These are phyloP conservation scores for Jatropha curcas DNA, from an alignment of 345 rosid genomes.

Conservation along the genomic window DNA sequence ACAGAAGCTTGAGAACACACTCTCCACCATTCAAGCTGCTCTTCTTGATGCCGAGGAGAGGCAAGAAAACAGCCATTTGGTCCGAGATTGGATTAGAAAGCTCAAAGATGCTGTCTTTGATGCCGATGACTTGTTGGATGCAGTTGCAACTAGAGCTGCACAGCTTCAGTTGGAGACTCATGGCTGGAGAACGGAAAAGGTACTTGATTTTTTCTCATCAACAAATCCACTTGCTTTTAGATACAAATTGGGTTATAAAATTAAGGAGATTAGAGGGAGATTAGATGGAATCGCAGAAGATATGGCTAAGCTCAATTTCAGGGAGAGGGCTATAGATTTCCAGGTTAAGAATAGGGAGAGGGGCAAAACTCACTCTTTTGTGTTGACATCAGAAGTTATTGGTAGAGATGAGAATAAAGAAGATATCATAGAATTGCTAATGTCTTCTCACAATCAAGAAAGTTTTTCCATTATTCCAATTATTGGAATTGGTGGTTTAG, in stretches of 20 bases:
- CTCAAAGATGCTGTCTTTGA: constrained; percentile 22
- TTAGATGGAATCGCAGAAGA: constrained; percentile 10
- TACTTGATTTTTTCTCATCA: not conserved
- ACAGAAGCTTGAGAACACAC: constrained; percentile 6
- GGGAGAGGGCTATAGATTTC: not conserved
- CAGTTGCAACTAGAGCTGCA: constrained; percentile 1
- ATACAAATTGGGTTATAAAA: not conserved
- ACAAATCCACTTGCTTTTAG: not conserved
- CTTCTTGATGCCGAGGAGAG: constrained; percentile 21
- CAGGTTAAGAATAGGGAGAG: constrained; percentile 5
- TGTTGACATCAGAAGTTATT: constrained; percentile 10
- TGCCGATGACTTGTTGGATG: constrained; percentile 19
- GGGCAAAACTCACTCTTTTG: constrained; percentile 18
- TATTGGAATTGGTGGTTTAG: constrained; percentile 21
- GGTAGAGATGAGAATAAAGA: constrained; percentile 14
- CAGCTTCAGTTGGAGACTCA: not conserved
- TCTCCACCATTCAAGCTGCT: constrained; percentile 18
- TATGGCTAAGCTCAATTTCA: constrained; percentile 12
- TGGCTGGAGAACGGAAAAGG: not conserved
- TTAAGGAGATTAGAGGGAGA: constrained; percentile 2
- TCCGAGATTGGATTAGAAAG: constrained; percentile 14
- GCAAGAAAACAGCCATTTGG: constrained; percentile 16
- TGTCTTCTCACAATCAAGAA: not conserved
- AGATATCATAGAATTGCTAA: constrained; percentile 1
- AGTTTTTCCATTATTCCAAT: constrained; percentile 2